These are phyloP conservation scores for Saccharum spontaneum DNA, from an alignment of 176 grass and related monocot species.

Conservation along the genomic window DNA sequence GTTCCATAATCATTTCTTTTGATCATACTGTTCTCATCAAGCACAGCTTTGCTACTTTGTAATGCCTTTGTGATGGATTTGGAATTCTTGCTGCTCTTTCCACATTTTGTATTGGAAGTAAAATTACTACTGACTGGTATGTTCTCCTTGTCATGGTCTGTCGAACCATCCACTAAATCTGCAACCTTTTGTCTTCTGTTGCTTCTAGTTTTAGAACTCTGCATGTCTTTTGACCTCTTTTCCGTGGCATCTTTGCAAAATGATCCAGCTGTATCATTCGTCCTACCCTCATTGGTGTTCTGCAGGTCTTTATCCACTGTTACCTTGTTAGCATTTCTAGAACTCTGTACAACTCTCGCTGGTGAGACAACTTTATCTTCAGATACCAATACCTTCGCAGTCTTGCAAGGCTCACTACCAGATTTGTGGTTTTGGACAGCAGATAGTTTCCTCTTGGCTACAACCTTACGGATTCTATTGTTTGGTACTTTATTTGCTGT, in stretches of 20 bases:
- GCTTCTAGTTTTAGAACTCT: constrained; percentile 8
- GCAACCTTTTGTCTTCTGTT: constrained; percentile 45
- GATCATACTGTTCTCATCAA: not conserved
- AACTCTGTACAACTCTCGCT: constrained; percentile 21
- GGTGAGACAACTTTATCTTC: constrained; percentile 22
- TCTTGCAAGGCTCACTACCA: constrained; percentile 28
- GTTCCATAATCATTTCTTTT: constrained; percentile 33
- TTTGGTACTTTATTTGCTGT: constrained; percentile 35
- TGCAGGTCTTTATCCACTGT: not conserved
- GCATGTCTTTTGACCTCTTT: constrained; percentile 22
- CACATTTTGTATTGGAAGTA: constrained; percentile 27
- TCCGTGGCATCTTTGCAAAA: constrained; percentile 24
- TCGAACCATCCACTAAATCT: constrained; percentile 27
- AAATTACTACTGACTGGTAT: constrained; percentile 24
- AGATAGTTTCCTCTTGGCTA: constrained; percentile 75
- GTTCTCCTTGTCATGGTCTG: constrained; percentile 71
- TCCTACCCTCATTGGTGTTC: constrained; percentile 4
- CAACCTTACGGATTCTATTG: constrained; percentile 48
- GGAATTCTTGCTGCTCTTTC: not conserved
- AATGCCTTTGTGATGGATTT: constrained; percentile 37
- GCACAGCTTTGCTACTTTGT: constrained; percentile 23
- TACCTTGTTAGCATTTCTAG: constrained; percentile 33
- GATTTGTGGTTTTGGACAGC: constrained; percentile 26
- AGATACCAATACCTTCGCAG: constrained; percentile 21
- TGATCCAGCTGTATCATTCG: constrained; percentile 23